phyloP scores from a whole-genome alignment of 2,329 filamentous ascomycete species.

The Plenodomus tracheiphilus region DNA sequence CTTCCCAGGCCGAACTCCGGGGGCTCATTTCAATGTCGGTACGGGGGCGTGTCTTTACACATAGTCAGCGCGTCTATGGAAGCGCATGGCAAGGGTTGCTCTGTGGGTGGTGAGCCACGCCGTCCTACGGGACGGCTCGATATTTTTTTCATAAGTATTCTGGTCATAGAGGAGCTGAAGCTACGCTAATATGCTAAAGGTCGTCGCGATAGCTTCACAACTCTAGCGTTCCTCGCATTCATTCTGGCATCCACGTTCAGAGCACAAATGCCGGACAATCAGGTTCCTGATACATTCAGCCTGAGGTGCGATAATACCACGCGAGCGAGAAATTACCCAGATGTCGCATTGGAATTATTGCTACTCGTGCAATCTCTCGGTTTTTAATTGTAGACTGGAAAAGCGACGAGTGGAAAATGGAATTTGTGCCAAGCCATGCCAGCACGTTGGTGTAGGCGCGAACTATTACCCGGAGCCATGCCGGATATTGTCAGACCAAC shows the following conservation, averaged over 20 bases:
- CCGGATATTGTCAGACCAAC: neutral
- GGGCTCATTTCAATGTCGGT: slow-evolving; percentile 3
- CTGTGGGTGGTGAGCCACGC: slow-evolving; percentile 19
- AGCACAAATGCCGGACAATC: too few species aligned
- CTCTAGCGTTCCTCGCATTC: neutral
- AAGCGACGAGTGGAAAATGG: too few species aligned
- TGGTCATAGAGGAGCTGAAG: slow-evolving; percentile 12
- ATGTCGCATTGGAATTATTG: too few species aligned
- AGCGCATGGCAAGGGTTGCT: slow-evolving; percentile 10
- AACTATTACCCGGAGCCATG: neutral
- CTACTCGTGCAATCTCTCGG: too few species aligned
- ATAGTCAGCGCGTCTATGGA: slow-evolving; percentile 19
- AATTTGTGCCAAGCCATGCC: too few species aligned
- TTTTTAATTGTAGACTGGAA: too few species aligned
- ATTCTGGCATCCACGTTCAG: too few species aligned
- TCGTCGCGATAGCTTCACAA: neutral
- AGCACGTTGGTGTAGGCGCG: too few species aligned
- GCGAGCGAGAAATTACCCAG: too few species aligned
- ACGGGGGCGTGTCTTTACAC: neutral
- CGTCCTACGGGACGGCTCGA: slow-evolving; percentile 32
- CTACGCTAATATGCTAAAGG: slow-evolving; percentile 31
- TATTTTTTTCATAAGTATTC: slow-evolving; percentile 49
- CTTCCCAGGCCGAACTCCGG: slow-evolving; percentile 26
- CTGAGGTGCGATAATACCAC: too few species aligned
- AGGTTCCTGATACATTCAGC: too few species aligned